A percentile compares a stretch with the other conserved stretches of the same genome.
phyloP scores from a whole-genome alignment of 345 rosid species.

The Mercurialis annua region DNA sequence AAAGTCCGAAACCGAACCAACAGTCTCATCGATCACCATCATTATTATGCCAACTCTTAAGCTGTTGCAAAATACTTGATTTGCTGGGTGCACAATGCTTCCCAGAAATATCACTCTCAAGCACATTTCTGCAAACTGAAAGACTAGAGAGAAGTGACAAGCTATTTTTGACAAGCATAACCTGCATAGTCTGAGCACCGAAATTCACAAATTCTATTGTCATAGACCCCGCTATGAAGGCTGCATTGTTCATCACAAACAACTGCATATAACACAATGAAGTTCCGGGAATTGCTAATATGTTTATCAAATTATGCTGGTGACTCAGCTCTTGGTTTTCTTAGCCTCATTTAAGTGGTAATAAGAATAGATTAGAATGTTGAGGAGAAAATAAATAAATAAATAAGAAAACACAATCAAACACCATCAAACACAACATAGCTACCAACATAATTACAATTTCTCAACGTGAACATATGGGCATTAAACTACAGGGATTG shows the following conservation, averaged over 20 bases:
- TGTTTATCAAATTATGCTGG: no score
- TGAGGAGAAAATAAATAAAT: no score
- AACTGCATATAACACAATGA: constrained; percentile 45
- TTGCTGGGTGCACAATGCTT: constrained; percentile 97
- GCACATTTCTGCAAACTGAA: constrained; percentile 77
- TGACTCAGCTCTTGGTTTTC: no score
- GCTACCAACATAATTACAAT: no score
- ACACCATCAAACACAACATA: no score
- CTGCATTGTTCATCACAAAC: constrained; percentile 98
- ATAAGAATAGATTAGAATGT: no score
- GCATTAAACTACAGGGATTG: no score
- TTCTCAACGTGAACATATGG: no score
- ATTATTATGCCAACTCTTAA: constrained; percentile 80
- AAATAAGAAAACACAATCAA: no score
- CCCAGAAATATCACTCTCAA: constrained; percentile 68
- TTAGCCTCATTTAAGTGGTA: no score
- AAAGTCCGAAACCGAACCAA: constrained; percentile 52
- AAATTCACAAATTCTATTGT: constrained; percentile 95
- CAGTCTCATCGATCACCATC: constrained; percentile 49
- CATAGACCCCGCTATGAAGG: constrained; percentile 99
- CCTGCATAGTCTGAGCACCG: constrained; percentile 99
- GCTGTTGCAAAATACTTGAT: constrained; percentile 82
- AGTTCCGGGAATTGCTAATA: not conserved
- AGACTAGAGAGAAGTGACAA: constrained; percentile 75
- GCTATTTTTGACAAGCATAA: constrained; percentile 94